Evolutionary conservation across 1,284 basidiomycete genomes (phyloP), one percentile per base, ranked within the genome.

Genomic region (Peniophora sp.): DNA sequence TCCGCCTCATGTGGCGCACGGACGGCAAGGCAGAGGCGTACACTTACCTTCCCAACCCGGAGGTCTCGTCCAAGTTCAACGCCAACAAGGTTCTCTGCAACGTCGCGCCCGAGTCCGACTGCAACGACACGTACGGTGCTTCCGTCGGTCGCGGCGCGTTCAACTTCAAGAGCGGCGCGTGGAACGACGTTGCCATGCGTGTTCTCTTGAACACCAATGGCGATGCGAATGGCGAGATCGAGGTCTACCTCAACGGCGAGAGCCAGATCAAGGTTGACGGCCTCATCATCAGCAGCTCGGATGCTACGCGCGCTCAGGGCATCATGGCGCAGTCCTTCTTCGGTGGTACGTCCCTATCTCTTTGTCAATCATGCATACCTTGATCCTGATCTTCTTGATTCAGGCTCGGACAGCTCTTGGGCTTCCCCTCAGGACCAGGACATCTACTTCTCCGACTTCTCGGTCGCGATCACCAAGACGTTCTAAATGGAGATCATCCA

Each of bases 61-160:
- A 32, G 25, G 45, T 46, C 38, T 41, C 52, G 20, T 48, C 65
- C 27, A 54, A 78, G 74, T 86, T 82, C 58, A 75, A 75, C 67
- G 59, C 80, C 75, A 66, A 77, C 78, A 9, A 65, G 1, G 64
- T 66, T 0, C 66, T 86, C 1, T 89, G 85, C 63, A 54, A 64
- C 2, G 73, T 78, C 32, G 63, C 71, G 45, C 71, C 75, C 1
- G 61, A 65, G 41, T 83, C 83, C 0, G 72, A 73, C 14, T 88
- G 86, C 65, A 76, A 85, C 58, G 61, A 73, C 2, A 63, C 62
- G 3, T 89, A 87, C 58, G 86, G 87, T 12, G 69, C 84, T 38
- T 83, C 83, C n/a, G 71, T 92, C 58, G 86, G 86, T 16, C 77
- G 89, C 23, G 87, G 87, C 2, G 69, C 82, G 0, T 92, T 86